A percentile compares a stretch with the other conserved stretches of the same genome.
phyloP scores from a whole-genome alignment of 148 eudicot species.

The Polygonum aviculare region DNA sequence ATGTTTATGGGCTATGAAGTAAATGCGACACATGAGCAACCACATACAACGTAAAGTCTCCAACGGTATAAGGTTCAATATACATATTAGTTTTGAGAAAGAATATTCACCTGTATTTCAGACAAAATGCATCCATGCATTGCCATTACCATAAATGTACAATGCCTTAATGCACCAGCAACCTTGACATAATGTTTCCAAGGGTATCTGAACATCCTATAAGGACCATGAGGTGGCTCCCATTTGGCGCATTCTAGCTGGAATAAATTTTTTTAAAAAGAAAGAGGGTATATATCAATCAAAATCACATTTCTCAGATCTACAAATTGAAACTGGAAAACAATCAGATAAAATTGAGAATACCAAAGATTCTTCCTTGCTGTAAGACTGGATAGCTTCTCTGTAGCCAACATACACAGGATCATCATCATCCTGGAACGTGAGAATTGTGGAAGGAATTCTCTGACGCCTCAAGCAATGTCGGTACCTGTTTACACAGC shows the following conservation, averaged over 20 bases:
- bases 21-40: not conserved
- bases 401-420: conserved; percentile 44
- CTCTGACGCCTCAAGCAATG: conserved; percentile 33
- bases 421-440: conserved; percentile 48
- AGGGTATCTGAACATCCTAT: conserved; percentile 33
- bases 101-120: conserved; percentile 40
- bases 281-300: not conserved
- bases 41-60: not conserved
- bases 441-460: conserved; percentile 45
- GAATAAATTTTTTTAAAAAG: not conserved
- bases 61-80: not conserved
- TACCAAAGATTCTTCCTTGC: conserved; percentile 49
- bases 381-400: conserved; percentile 39
- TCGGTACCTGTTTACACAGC: conserved; percentile 43
- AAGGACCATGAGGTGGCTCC: conserved; percentile 68
- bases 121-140: conserved; percentile 59
- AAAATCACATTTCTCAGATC: not conserved
- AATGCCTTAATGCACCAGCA: conserved; percentile 52
- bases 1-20: not conserved
- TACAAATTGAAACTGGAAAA: not conserved
- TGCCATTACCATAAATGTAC: conserved; percentile 61
- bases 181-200: conserved; percentile 47
- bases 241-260: conserved; percentile 44
- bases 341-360: not conserved
- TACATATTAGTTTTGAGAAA: not conserved